phyloP scores from a whole-genome alignment of 257 asterid genomes.

The Penstemon davidsonii region DNA sequence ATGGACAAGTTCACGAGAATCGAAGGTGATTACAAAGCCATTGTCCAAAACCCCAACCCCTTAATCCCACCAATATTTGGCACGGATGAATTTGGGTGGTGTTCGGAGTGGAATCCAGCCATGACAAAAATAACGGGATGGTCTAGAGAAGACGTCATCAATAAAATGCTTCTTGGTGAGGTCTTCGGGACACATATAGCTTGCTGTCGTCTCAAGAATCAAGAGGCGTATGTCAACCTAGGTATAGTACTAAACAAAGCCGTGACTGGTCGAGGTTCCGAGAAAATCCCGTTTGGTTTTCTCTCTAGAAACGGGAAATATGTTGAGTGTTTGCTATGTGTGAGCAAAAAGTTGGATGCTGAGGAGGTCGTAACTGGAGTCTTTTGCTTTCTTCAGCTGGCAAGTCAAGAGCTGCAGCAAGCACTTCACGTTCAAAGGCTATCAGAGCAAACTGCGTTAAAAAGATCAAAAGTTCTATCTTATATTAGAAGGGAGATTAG shows the following conservation, averaged over 20 bases:
- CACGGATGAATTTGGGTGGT: conserved; percentile 92
- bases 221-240: conserved; percentile 77
- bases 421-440: conserved; percentile 84
- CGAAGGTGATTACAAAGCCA: conserved; percentile 88
- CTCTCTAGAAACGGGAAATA: conserved; percentile 63
- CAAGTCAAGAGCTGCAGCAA: conserved; percentile 91
- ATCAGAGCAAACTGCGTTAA: conserved; percentile 58
- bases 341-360: conserved; percentile 70
- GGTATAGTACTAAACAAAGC: conserved; percentile 75
- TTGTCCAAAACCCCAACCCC: conserved; percentile 81
- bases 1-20: conserved; percentile 95
- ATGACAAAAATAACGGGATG: conserved; percentile 82
- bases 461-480: conserved; percentile 64
- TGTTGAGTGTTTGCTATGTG: conserved; percentile 73
- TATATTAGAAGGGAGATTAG: conserved; percentile 78
- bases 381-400: conserved; percentile 90
- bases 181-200: conserved; percentile 71
- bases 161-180: conserved; percentile 89
- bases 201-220: conserved; percentile 77
- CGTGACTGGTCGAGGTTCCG: conserved; percentile 70
- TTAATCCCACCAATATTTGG: conserved; percentile 94
- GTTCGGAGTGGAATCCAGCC: conserved; percentile 96
- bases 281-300: conserved; percentile 73
- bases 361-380: conserved; percentile 82
- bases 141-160: conserved; percentile 68